Base-by-base conservation (phyloP, 768 basidiomycete genomes). In the Naganishia vaughanmartiniae region DNA sequence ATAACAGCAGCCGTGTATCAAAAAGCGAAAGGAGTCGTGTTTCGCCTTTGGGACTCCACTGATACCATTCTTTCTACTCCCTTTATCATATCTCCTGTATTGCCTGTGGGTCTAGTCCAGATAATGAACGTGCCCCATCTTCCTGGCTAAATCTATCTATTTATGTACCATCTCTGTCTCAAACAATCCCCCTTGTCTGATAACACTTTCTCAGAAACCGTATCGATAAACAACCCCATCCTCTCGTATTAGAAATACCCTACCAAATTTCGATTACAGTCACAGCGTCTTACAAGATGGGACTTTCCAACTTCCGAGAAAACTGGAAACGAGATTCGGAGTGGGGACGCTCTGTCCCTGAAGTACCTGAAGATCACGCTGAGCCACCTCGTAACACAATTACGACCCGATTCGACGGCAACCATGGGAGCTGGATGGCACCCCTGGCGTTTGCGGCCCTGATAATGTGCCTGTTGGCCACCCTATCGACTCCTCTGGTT, bases 271-370 rank as follows among this genome's bases (percentile, higher is more conserved):
- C 48, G 15, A 39, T 21, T 34, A 58, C n/a, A 6, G 11, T 26
- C 42, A 26, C 34, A 42, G 9, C 15, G 5, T 26, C 7, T 12
- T 42, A 5, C 36, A 63, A 45, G 11, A 63, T 63, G 60, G 17
- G n/a, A 45, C 24, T 63, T 19, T n/a, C 60, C 24, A 45, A 42
- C 1, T 34, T 63, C 30, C 36, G 21, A 28, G n/a, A 63, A 45
- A 46, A 39, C 9, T 63, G 60, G 60, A 46, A 63, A 63, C 21
- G 24, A n/a, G 26, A 45, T n/a, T 42, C 34, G 15, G 39, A 4
- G 7, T 63, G 60, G 60, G 60, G 60, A 26, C 26, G 39, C 7
- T 45, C 60, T 24, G 60, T 63, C 34, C 60, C 60, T 21, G 60
- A 21, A 21, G 60, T 63, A 4, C 60, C 60, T 11, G 42, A 45